Evolutionary conservation across 1,139 yeast species (phyloP).

Genomic region (Blastobotrys serpentis): DNA sequence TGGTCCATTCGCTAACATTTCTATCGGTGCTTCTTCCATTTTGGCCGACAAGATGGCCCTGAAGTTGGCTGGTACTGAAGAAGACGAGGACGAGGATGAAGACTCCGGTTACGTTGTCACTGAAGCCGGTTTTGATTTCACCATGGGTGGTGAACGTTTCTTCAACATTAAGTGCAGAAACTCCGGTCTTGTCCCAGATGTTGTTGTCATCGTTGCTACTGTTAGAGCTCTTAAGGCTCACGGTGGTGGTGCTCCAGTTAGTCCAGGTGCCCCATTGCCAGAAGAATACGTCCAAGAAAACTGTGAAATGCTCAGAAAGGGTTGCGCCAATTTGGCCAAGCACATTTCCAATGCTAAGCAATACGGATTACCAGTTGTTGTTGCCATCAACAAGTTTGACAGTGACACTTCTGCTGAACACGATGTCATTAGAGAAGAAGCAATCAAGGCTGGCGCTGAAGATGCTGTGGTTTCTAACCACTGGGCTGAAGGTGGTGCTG

Average conservation of each 20-base stretch:
- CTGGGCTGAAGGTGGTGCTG: constrained; percentile 98
- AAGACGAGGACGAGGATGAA: constrained; percentile 52
- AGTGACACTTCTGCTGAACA: constrained; percentile 84
- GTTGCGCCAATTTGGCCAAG: constrained; percentile 88
- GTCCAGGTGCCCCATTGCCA: constrained; percentile 91
- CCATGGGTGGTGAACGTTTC: constrained; percentile 99
- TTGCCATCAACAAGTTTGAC: constrained; percentile 91
- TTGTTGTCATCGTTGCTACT: constrained; percentile 93
- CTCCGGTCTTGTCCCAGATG: constrained; percentile 87
- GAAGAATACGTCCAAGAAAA: constrained; percentile 83
- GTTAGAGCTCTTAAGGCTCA: constrained; percentile 96
- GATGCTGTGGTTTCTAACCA: constrained; percentile 95
- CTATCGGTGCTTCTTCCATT: constrained; percentile 94
- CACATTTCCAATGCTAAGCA: constrained; percentile 84
- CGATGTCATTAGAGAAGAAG: constrained; percentile 76
- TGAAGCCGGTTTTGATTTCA: constrained; percentile 98
- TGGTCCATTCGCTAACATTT: constrained; percentile 97
- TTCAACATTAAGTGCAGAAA: constrained; percentile 95
- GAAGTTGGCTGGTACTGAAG: constrained; percentile 79
- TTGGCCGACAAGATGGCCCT: constrained; percentile 94
- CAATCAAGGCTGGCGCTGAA: constrained; percentile 89
- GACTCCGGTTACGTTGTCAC: constrained; percentile 91
- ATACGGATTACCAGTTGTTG: constrained; percentile 92
- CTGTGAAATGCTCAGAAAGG: constrained; percentile 74
- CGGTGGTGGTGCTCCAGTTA: constrained; percentile 98